Evolutionary conservation across 148 eudicot genomes (phyloP).

Genomic region (Simmondsia chinensis): DNA sequence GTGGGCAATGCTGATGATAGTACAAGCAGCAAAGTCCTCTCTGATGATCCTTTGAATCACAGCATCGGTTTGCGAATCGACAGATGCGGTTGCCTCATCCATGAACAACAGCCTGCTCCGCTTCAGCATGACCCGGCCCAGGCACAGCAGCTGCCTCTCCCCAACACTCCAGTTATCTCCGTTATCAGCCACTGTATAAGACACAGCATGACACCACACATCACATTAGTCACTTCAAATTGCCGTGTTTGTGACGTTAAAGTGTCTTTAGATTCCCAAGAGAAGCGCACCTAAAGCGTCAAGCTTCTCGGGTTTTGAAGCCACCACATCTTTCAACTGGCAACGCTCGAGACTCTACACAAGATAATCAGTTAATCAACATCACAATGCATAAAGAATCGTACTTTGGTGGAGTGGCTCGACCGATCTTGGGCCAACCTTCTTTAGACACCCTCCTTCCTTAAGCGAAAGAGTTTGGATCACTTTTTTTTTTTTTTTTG

Average conservation of each 20-base stretch:
- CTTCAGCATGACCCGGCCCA: conserved; percentile 89
- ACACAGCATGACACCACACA: neutral
- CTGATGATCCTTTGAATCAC: conserved; percentile 84
- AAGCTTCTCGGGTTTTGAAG: conserved; percentile 80
- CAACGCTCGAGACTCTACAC: conserved; percentile 86
- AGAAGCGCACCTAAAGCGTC: conserved; percentile 53
- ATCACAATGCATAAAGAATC: too few relatives aligned
- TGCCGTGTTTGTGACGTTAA: too few relatives aligned
- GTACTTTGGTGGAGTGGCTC: too few relatives aligned
- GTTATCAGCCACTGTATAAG: conserved; percentile 48
- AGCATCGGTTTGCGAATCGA: conserved; percentile 94
- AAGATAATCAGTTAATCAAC: too few relatives aligned
- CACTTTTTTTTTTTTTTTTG: too few relatives aligned
- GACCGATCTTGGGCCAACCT: too few relatives aligned
- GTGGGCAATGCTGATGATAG: conserved; percentile 96
- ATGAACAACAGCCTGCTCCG: conserved; percentile 69
- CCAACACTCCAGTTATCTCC: conserved; percentile 99
- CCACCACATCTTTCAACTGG: conserved; percentile 84
- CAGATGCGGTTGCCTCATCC: conserved; percentile 99
- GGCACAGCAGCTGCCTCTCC: conserved; percentile 86
- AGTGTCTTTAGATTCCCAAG: too few relatives aligned
- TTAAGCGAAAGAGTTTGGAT: too few relatives aligned
- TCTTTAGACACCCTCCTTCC: too few relatives aligned
- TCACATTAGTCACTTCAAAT: too few relatives aligned
- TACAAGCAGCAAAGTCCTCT: conserved; percentile 74